These are phyloP conservation scores for Macrocybe sp. DNA, from an alignment of 1,284 basidiomycete genomes.

Conservation along the genomic window DNA sequence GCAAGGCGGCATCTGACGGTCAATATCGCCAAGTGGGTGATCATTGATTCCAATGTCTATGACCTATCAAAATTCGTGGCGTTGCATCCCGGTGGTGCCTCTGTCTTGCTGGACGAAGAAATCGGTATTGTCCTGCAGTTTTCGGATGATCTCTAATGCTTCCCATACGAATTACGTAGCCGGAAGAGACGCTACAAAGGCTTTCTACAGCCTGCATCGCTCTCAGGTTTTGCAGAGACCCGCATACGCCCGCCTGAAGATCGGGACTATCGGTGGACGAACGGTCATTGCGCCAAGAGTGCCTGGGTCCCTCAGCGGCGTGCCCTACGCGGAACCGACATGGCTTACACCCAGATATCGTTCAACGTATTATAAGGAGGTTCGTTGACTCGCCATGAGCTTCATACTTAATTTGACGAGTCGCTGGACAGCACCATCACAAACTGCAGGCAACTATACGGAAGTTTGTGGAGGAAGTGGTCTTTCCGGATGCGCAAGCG, in stretches of 20 bases:
- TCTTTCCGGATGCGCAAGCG: constrained; percentile 39
- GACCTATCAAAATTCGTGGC: constrained; percentile 73
- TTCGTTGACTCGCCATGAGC: constrained; percentile 16
- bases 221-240: constrained; percentile 74
- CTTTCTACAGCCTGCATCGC: constrained; percentile 79
- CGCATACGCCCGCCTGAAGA: constrained; percentile 65
- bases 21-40: constrained; percentile 57
- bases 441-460: constrained; percentile 49
- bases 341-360: constrained; percentile 68
- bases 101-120: constrained; percentile 61
- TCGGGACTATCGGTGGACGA: constrained; percentile 65
- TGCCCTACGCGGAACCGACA: constrained; percentile 82
- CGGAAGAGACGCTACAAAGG: constrained; percentile 79
- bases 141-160: constrained; percentile 5
- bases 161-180: constrained; percentile 40
- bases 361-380: constrained; percentile 68
- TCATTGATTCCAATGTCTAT: constrained; percentile 82
- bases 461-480: constrained; percentile 30
- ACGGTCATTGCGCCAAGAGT: constrained; percentile 19
- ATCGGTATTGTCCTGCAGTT: constrained; percentile 41
- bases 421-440: constrained; percentile 39
- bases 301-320: constrained; percentile 56
- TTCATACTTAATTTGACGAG: not conserved
- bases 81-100: constrained; percentile 77
- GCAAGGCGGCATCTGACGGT: not conserved